phyloP scores from a whole-genome alignment of 805 yeast species.

The Babjeviella inositovora region DNA sequence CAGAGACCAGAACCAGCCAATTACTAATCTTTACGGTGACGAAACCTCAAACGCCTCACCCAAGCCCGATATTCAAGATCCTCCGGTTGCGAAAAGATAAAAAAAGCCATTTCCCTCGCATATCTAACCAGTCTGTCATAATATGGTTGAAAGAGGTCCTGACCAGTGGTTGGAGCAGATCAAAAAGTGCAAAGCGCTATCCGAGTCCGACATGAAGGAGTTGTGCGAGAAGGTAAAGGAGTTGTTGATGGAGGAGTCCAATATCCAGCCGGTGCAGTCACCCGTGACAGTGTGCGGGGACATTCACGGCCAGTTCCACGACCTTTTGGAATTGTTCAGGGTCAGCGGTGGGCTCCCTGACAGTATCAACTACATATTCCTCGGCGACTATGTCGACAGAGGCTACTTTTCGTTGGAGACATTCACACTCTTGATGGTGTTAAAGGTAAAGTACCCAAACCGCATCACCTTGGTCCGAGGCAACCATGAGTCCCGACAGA shows the following conservation, averaged over 20 bases:
- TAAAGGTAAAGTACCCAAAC: conserved; percentile 78
- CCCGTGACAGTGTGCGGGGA: conserved; percentile 97
- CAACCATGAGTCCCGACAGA: conserved; percentile 94
- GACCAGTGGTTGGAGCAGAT: conserved; percentile 94
- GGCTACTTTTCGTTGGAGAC: conserved; percentile 95
- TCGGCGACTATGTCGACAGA: conserved; percentile 95
- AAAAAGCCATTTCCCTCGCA: too few relatives aligned
- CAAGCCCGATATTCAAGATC: too few relatives aligned
- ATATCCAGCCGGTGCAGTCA: conserved; percentile 83
- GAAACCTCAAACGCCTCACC: too few relatives aligned
- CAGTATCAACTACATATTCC: conserved; percentile 59
- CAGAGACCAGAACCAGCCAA: too few relatives aligned
- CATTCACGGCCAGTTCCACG: conserved; percentile 97
- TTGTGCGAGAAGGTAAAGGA: conserved; percentile 92
- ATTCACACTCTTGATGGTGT: conserved; percentile 82
- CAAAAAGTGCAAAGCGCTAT: conserved; percentile 74
- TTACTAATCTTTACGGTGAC: too few relatives aligned
- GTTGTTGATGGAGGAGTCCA: conserved; percentile 87
- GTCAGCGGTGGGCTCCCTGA: conserved; percentile 88
- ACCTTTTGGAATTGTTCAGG: conserved; percentile 75
- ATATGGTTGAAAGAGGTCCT: conserved; percentile 67
- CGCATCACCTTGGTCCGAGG: conserved; percentile 87
- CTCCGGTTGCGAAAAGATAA: too few relatives aligned
- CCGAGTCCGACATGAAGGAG: conserved; percentile 91
- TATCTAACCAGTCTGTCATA: too few relatives aligned